Evolutionary conservation across 805 yeast genomes (phyloP).

Genomic region (Zygotorulaspora danielsina): DNA sequence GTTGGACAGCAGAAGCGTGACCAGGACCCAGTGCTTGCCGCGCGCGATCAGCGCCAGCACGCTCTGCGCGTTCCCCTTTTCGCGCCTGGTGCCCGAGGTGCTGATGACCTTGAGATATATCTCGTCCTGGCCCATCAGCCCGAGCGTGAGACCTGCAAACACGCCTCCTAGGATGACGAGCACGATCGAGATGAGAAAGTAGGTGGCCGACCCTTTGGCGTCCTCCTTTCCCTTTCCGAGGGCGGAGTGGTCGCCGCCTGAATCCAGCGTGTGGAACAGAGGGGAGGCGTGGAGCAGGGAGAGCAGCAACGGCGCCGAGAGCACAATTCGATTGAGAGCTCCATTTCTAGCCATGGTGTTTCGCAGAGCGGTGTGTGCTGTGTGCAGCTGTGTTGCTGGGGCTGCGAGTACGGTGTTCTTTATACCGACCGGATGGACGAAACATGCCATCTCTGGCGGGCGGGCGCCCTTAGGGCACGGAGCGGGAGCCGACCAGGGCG

Average conservation of each 20-base stretch:
- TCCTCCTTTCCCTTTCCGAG: background rate
- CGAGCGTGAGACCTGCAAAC: slow-evolving; percentile 93
- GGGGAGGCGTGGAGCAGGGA: background rate
- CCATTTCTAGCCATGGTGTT: slow-evolving; percentile 1
- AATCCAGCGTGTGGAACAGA: slow-evolving; percentile 1
- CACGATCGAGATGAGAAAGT: slow-evolving; percentile 49
- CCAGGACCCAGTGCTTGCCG: slow-evolving; percentile 96
- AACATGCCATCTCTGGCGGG: no score
- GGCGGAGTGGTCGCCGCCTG: background rate
- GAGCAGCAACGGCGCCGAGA: background rate
- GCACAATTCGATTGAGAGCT: background rate
- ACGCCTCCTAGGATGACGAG: slow-evolving; percentile 78
- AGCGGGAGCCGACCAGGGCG: background rate
- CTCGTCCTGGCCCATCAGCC: slow-evolving; percentile 97
- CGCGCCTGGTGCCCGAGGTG: slow-evolving; percentile 72
- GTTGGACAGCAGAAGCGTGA: slow-evolving; percentile 76
- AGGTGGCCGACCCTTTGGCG: slow-evolving; percentile 29
- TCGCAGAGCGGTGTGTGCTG: background rate
- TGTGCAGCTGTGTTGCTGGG: background rate
- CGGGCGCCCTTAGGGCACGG: no score
- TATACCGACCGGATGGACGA: no score
- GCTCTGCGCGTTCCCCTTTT: slow-evolving; percentile 61
- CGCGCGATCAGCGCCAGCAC: slow-evolving; percentile 68
- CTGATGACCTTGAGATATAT: slow-evolving; percentile 87
- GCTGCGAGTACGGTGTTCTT: background rate